phyloP scores from a whole-genome alignment of 2,329 filamentous ascomycete species.

The Stagonosporopsis vannaccii region DNA sequence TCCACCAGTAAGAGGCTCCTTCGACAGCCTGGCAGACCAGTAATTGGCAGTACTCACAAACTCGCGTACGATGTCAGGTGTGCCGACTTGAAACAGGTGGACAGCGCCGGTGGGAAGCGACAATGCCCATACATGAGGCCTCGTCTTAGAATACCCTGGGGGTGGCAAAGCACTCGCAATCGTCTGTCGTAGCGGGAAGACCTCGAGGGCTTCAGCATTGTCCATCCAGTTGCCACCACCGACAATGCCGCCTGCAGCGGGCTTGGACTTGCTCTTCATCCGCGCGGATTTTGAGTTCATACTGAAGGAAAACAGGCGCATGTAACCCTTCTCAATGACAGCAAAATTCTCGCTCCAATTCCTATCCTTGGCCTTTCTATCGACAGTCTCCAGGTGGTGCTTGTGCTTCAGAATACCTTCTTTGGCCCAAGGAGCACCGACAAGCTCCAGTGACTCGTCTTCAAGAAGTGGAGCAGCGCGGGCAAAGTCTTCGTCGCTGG shows the following conservation, averaged over 20 bases:
- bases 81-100: conserved; percentile 97
- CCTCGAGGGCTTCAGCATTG: conserved; percentile 87
- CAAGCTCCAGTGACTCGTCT: conserved; percentile 89
- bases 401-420: conserved; percentile 96
- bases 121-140: conserved; percentile 93
- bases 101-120: conserved; percentile 92
- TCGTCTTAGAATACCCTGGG: conserved; percentile 88
- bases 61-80: conserved; percentile 90
- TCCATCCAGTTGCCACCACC: conserved; percentile 99
- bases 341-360: conserved; percentile 97
- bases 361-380: conserved; percentile 91
- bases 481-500: conserved; percentile 65
- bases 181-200: conserved; percentile 87
- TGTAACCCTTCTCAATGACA: conserved; percentile 91
- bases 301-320: conserved; percentile 93
- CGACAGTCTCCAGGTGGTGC: conserved; percentile 88
- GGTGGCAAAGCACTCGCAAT: conserved; percentile 89
- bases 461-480: conserved; percentile 75
- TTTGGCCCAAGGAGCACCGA: conserved; percentile 97
- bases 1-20: conserved; percentile 89
- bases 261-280: conserved; percentile 67
- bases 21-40: conserved; percentile 93
- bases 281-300: conserved; percentile 76
- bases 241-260: conserved; percentile 71
- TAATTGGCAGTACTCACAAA: conserved; percentile 96